Base-by-base conservation (phyloP, 768 basidiomycete species). In the Austroboletus festivus region DNA sequence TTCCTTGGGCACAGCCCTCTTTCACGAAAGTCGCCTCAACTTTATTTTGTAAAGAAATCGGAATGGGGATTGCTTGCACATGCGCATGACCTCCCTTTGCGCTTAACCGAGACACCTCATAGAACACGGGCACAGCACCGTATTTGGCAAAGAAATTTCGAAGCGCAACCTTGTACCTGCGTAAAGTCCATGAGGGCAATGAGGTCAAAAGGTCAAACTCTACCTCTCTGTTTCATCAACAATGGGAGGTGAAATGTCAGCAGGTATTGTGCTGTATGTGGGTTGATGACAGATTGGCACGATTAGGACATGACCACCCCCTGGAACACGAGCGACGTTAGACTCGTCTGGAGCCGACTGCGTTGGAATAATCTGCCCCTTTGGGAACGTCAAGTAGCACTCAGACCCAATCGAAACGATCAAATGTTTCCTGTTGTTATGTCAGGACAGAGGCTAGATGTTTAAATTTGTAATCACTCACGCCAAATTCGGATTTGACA, bases 51-150 rank as follows among this genome's bases (percentile, higher is more conserved):
- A 89, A 64, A 35, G 73, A 73, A n/a, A 68, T 53, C 0, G 93
- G 91, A 6, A 94, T 67, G 21, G 93, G 90, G 1, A 91, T 79
- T 30, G 79, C 83, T 64, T 98, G 96, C 8, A 96, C 74, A 68
- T 98, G 95, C 13, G 93, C 93, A 61, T 99, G 96, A 0, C 93
- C 95, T 10, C 93, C 94, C 68, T 88, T 89, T 3, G 85, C 80
- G 48, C 80, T 80, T 37, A 93, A 65, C 8, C 94, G 79, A 12
- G 86, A 90, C 19, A 97, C 83, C 69, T 98, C 96, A 58, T 94
- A 97, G 33, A 82, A 75, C 22, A 98, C 85, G 19, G 87, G 75
- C 2, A 76, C 81, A 8, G 80, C 77, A 30, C 74, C 77, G 63
- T 87, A 77, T 57, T 82, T 82, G 6, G 79, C 83, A 57, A 85